Percentiles rank a stretch among this genome's conserved stretches.
phyloP scores from a whole-genome alignment of 1,139 yeast species.

The Saccharomyces hybrid region DNA sequence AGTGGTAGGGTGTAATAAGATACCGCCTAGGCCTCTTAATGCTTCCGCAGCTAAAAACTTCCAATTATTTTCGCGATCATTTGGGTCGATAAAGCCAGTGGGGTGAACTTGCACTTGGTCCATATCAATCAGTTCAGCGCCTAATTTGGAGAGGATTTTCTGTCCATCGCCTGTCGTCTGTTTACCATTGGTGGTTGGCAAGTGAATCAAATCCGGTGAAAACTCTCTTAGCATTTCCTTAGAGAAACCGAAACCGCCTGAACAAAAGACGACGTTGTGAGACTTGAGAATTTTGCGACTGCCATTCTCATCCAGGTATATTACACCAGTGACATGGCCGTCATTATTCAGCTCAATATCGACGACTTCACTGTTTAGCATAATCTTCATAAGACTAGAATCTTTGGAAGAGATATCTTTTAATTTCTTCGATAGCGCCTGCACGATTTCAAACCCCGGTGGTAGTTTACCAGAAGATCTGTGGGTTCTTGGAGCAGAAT shows the following conservation, averaged over 20 bases:
- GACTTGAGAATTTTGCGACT: constrained; percentile 26
- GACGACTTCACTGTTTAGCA: constrained; percentile 50
- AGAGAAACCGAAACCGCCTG: constrained; percentile 59
- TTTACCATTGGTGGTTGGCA: constrained; percentile 68
- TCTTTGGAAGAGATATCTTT: constrained; percentile 42
- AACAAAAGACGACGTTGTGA: constrained; percentile 53
- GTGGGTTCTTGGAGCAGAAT: constrained; percentile 66
- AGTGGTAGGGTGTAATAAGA: constrained; percentile 46
- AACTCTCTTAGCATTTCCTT: constrained; percentile 47
- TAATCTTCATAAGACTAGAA: constrained; percentile 46
- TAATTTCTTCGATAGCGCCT: constrained; percentile 48
- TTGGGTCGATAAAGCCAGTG: constrained; percentile 69
- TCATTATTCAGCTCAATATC: constrained; percentile 40
- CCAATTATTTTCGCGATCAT: constrained; percentile 44
- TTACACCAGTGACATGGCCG: constrained; percentile 42
- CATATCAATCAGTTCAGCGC: constrained; percentile 62
- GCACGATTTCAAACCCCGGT: constrained; percentile 76
- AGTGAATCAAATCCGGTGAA: constrained; percentile 53
- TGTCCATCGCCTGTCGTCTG: constrained; percentile 79
- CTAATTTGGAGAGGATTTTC: constrained; percentile 46
- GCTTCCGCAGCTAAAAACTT: constrained; percentile 79
- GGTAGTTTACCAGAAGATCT: constrained; percentile 53
- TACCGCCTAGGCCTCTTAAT: constrained; percentile 69
- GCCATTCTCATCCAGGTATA: constrained; percentile 37
- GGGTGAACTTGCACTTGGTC: constrained; percentile 82